A percentile compares a stretch with the other conserved stretches of the same genome.
These are phyloP conservation scores for Mycena belliarum DNA, from an alignment of 768 basidiomycete genomes.

Conservation along the genomic window DNA sequence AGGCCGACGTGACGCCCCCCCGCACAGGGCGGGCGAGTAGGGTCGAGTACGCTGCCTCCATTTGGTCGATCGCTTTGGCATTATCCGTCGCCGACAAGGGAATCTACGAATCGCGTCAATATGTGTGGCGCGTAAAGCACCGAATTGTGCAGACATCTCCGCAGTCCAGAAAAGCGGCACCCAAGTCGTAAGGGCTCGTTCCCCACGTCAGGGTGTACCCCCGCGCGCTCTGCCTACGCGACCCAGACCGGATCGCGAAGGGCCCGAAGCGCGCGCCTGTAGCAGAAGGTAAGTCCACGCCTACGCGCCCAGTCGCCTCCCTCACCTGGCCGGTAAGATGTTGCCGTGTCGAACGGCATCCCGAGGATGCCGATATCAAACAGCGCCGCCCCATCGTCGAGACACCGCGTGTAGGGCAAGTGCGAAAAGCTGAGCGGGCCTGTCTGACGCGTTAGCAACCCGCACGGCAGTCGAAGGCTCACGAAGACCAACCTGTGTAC, in stretches of 20 bases:
- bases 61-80: slow-evolving; percentile 61
- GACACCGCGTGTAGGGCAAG: slow-evolving; percentile 46
- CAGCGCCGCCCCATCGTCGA: slow-evolving; percentile 20
- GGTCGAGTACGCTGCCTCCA: slow-evolving; percentile 65
- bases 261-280: slow-evolving; percentile 65
- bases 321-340: slow-evolving; percentile 44
- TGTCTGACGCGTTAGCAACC: too few species aligned
- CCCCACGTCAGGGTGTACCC: slow-evolving; percentile 54
- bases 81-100: slow-evolving; percentile 63
- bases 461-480: too few species aligned
- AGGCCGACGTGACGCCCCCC: slow-evolving; percentile 23
- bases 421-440: slow-evolving; percentile 73
- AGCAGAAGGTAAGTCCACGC: slow-evolving; percentile 12
- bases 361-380: slow-evolving; percentile 64
- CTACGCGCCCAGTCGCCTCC: not conserved
- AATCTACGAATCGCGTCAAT: slow-evolving; percentile 43
- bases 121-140: not conserved
- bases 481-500: too few species aligned
- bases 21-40: slow-evolving; percentile 49
- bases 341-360: slow-evolving; percentile 58
- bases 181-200: slow-evolving; percentile 47
- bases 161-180: slow-evolving; percentile 57
- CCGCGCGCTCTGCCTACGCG: slow-evolving; percentile 42
- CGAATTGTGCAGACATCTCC: slow-evolving; percentile 49
- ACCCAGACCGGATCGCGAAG: slow-evolving; percentile 58